Conservation (phyloP, 257 asterid genomes). For the Eustoma russellianum region DNA sequence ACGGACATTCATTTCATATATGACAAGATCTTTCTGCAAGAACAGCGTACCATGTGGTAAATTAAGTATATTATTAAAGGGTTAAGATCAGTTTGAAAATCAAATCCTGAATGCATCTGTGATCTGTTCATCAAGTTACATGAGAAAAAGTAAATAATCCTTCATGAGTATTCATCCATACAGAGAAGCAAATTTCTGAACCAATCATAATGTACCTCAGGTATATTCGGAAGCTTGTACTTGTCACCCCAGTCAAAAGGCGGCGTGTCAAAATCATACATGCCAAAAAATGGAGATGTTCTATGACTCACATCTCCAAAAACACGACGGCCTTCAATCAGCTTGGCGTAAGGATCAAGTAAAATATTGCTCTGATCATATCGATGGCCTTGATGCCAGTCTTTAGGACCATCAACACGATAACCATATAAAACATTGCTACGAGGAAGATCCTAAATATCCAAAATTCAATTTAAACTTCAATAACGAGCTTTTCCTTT, state of each 20-base stretch:
- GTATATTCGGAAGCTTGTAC: conserved; percentile 76
- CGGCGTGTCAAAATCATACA: conserved; percentile 64
- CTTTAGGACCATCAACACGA: conserved; percentile 72
- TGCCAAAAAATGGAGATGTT: conserved; percentile 58
- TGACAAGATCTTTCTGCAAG: conserved; percentile 81
- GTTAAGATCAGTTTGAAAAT: too few relatives aligned
- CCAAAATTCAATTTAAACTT: conserved; percentile 4
- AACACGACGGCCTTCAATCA: conserved; percentile 76
- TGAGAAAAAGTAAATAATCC: conserved; percentile 5
- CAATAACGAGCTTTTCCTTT: too few relatives aligned
- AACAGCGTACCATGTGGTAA: conserved; percentile 10
- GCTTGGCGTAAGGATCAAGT: conserved; percentile 88
- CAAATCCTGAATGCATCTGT: too few relatives aligned
- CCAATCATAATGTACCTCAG: conserved; percentile 56
- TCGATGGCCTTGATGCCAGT: conserved; percentile 89
- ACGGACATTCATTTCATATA: conserved; percentile 96
- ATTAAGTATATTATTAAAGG: neutral
- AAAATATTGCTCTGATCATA: conserved; percentile 53
- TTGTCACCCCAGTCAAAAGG: conserved; percentile 90
- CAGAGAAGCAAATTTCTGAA: conserved; percentile 5
- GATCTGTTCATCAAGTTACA: conserved; percentile 1
- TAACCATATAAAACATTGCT: conserved; percentile 69
- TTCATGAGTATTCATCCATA: conserved; percentile 1
- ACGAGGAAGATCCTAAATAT: conserved; percentile 62
- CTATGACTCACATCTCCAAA: conserved; percentile 75